Evolutionary conservation across 2,329 filamentous ascomycete species (phyloP), one percentile per base, ranked within the genome.

Genomic region (Trichoderma harzianum): DNA sequence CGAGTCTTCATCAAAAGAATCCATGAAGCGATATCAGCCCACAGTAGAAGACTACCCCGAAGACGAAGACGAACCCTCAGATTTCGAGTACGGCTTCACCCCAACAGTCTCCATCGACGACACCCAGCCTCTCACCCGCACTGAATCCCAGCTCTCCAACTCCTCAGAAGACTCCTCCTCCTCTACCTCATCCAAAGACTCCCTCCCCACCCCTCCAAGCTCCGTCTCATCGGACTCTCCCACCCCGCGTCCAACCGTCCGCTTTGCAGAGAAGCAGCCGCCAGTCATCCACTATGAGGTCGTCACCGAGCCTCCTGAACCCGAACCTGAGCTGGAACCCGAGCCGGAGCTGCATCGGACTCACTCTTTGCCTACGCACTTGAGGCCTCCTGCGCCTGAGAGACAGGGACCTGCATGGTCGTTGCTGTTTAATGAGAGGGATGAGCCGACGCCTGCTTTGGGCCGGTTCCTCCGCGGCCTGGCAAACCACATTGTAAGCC

Each of bases 391-490:
- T 21, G 24, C 34, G 18, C 32, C 58, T 4, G 53, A 61, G 30
- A 65, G 65, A 65, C 60, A 47, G 2, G 55, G 26, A 5, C 69
- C 70, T 2, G 26, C 51, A 78, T 97, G 94, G 94, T 92, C 93
- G 7, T 85, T 85, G 11, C 80, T 97, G 3, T 97, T 97, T 78
- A 89, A 92, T 61, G 83, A 85, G 3, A 85, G 90, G 32, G 92
- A 91, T 0, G 86, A 87, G 70, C 89, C 92, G 1, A 95, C 93
- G 0, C 80, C 85, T 62, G 86, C 93, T 66, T 85, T 95, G 18
- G 88, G 88, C 0, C 88, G 94, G 74, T 90, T 96, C 51, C 82
- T 97, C 63, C 86, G 90, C 70, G 93, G 93, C 0, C 84, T 97
- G 71, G 93, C 93, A 14, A 85, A 89, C 69, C 91, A 94, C 78